Base-by-base conservation (phyloP, 1,139 yeast genomes). In the Zhuliangozyma parablackwelliae region DNA sequence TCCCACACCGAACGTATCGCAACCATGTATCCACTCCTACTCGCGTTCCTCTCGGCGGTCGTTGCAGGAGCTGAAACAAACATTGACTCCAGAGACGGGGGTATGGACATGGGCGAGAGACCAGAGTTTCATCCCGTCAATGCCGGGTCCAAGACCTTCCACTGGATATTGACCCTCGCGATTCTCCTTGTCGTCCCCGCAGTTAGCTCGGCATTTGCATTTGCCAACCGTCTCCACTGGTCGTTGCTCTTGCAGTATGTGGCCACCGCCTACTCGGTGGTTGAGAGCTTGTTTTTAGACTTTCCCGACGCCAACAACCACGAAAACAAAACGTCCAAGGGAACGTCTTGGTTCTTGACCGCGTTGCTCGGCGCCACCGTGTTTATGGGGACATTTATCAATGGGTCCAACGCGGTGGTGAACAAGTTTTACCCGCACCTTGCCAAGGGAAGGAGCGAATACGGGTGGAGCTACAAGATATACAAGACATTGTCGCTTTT, bases 281-380 rank as follows among this genome's bases (percentile, higher is more conserved):
- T 79, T 13, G 92, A 83, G 43, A 72, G 78, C 6, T 40, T 79
- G 6, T 60, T 80, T 38, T 61, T 82, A 12, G 63, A 74, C 37
- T 83, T 81, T 51, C 81, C 85, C 0, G 90, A 82, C 54, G 62
- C 63, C 21, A 69, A 74, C 39, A 80, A 80, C 34, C 78, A 80
- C 43, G 90, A 82, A 51, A 82, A 80, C 53, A 58, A 74, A 42
- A 78, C 87, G 1, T 76, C 84, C 21, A 67, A 75, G 41, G 88
- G 87, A 1, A 76, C 88, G 2, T 74, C 78, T 10, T 76, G 82
- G 80, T 75, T 80, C 48, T 57, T 82, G 30, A 56, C 72, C 23
- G 51, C 72, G 10, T 59, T 78, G 28, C 62, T 73, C 32, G 73
- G 72, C 3, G 47, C 58, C 2, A 66, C 77, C 0, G 61, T 80